Conservation (phyloP, 345 rosid genomes). For the Gynandropsis gynandra region DNA sequence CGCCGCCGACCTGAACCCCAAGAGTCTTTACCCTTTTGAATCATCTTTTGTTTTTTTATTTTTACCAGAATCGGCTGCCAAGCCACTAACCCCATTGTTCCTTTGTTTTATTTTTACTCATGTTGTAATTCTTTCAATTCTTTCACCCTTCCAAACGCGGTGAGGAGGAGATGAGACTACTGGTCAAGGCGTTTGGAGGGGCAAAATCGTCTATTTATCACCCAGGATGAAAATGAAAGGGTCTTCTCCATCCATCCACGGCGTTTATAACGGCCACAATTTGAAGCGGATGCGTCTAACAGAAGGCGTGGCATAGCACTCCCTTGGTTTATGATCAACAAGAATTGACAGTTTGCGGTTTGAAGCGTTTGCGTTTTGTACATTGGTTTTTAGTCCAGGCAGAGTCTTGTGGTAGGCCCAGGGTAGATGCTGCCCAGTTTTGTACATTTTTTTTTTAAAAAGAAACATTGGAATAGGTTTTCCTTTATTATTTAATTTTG, state of each 20-base stretch:
- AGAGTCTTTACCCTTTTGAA: conserved; percentile 1
- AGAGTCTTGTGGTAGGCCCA: too few species aligned
- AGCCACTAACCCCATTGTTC: conserved; percentile 16
- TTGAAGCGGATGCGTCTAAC: conserved; percentile 27
- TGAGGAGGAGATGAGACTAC: background rate
- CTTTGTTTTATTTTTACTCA: conserved; percentile 18
- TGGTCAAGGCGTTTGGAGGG: conserved; percentile 11
- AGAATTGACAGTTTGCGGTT: conserved; percentile 19
- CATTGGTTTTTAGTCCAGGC: conserved; percentile 4
- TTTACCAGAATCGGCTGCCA: conserved; percentile 25
- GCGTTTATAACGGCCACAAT: conserved; percentile 7
- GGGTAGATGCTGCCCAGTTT: too few species aligned
- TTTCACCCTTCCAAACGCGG: conserved; percentile 11
- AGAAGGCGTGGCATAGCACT: conserved; percentile 14
- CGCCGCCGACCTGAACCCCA: conserved; percentile 17
- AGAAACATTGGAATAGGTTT: too few species aligned
- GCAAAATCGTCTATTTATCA: conserved; percentile 11
- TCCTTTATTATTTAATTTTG: too few species aligned
- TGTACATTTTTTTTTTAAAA: background rate
- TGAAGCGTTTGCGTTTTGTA: conserved; percentile 28
- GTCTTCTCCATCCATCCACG: too few species aligned
- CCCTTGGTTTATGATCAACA: conserved; percentile 19
- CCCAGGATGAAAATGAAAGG: background rate
- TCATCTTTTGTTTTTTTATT: too few species aligned
- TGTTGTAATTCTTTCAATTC: conserved; percentile 45